A percentile compares a stretch with the other conserved stretches of the same genome.
Evolutionary conservation across 75 land plant genomes (phyloP).

Genomic region (Gnetum montanum): DNA sequence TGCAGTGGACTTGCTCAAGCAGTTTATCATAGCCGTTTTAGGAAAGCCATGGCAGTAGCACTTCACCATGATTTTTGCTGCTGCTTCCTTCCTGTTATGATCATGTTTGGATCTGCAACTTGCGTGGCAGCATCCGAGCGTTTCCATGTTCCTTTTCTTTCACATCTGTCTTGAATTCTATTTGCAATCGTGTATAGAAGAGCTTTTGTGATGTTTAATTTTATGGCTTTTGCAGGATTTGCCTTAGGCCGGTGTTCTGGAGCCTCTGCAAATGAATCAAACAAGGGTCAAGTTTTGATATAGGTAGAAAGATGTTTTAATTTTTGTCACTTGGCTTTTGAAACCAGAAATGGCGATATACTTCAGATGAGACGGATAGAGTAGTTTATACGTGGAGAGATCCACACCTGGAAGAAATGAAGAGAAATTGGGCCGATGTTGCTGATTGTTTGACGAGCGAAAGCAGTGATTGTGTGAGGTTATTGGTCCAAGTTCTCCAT

Average conservation of each 20-base stretch:
- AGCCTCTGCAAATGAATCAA: constrained; percentile 36
- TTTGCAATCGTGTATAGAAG: constrained; percentile 43
- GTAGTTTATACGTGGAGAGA: constrained; percentile 41
- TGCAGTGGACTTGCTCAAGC: constrained; percentile 40
- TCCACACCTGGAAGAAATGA: constrained; percentile 65
- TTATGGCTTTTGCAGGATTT: constrained; percentile 29
- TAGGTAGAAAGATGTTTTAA: too few relatives aligned
- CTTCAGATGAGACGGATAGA: too few relatives aligned
- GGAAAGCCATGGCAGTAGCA: constrained; percentile 74
- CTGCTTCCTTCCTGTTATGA: too few relatives aligned
- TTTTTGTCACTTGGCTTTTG: background rate
- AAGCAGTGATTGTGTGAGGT: constrained; percentile 40
- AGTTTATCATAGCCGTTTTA: constrained; percentile 54
- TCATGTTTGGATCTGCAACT: too few relatives aligned
- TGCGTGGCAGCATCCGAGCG: constrained; percentile 40
- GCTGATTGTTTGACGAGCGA: constrained; percentile 42
- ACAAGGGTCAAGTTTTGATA: background rate
- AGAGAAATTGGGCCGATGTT: constrained; percentile 39
- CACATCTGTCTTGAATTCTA: constrained; percentile 34
- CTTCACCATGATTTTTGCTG: constrained; percentile 41
- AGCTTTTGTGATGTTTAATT: constrained; percentile 24
- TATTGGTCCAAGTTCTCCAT: constrained; percentile 49
- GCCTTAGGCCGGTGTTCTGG: constrained; percentile 26
- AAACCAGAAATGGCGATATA: too few relatives aligned
- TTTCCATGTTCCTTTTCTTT: constrained; percentile 41